A percentile compares a stretch with the other conserved stretches of the same genome.
phyloP scores from a whole-genome alignment of 805 yeast genomes.

The Schwanniomyces yamadae region DNA sequence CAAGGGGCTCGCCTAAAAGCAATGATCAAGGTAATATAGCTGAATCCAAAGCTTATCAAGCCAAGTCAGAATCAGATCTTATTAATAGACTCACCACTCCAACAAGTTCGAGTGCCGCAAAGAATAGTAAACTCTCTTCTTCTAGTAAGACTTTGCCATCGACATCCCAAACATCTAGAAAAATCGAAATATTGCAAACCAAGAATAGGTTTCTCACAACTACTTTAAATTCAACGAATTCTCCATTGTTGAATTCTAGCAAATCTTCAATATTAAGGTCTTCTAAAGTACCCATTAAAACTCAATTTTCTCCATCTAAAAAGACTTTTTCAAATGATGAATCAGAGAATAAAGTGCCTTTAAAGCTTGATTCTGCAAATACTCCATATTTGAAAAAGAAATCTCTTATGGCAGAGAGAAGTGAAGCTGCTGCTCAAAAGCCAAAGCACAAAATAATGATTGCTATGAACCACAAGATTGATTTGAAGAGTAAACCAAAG shows the following conservation, averaged over 20 bases:
- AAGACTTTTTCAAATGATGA: constrained; percentile 8
- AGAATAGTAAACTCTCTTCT: constrained; percentile 9
- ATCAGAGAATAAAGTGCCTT: constrained; percentile 8
- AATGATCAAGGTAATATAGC: constrained; percentile 3
- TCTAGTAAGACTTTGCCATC: background rate
- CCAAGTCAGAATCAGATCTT: constrained; percentile 9
- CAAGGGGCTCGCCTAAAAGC: constrained; percentile 10
- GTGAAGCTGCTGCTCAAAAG: constrained; percentile 24
- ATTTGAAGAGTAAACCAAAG: constrained; percentile 3
- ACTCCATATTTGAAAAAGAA: constrained; percentile 25
- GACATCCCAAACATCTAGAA: constrained; percentile 2
- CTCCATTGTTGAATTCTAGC: constrained; percentile 20
- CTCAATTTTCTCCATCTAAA: constrained; percentile 15
- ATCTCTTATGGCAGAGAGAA: constrained; percentile 27
- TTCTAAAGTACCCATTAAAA: constrained; percentile 8
- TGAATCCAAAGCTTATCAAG: background rate
- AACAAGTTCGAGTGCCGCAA: constrained; percentile 31
- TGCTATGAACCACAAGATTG: constrained; percentile 21
- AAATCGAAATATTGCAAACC: constrained; percentile 8
- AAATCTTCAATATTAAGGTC: constrained; percentile 12
- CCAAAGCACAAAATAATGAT: constrained; percentile 28
- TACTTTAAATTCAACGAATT: constrained; percentile 31
- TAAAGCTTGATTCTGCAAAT: constrained; percentile 14
- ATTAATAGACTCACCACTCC: constrained; percentile 27
- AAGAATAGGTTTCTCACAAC: constrained; percentile 38